Base-by-base conservation (phyloP, 2,329 filamentous ascomycete genomes). In the Ceratocystis alfenasii region DNA sequence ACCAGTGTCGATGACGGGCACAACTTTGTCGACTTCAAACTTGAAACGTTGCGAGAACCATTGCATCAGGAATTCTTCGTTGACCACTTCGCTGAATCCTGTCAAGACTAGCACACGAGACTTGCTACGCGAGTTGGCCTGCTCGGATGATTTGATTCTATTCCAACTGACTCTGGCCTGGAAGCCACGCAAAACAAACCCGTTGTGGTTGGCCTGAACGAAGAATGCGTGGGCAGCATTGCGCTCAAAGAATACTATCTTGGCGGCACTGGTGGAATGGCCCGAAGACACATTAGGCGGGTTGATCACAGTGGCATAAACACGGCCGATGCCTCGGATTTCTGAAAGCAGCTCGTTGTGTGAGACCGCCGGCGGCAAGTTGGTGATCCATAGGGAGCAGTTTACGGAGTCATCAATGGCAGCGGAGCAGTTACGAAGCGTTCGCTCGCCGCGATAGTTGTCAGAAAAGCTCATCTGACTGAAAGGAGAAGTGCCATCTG, bases 291-390 rank as follows among this genome's bases (percentile, higher is more conserved):
- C 72, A 67, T 78, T 75, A 0, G 80, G 79, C 1, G 72, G 71
- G 73, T 82, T 84, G 73, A 84, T 79, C 66, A 79, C 78, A 1
- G 75, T 75, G 59, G 79, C 79, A 70, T 75, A 83, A 10, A 84
- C 72, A 65, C 82, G 80, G 1, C 82, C 82, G 36, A 78, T 73
- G 67, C 74, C 70, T 10, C 76, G 75, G 55, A 84, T 76, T 2
- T 73, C 68, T 1, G 70, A 66, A 1, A 84, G 76, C 0, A 84
- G 78, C 69, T 78, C 74, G 30, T 71, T 69, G 50, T 78, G 74
- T 1, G 74, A 76, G 53, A 79, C 71, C 64, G 74, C 68, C 0
- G 77, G 74, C 0, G 81, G 79, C 0, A 84, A 75, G 62, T 80
- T 79, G 1, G 78, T 80, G 30, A 84, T 69, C 77, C 80, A 84